Base-by-base conservation (phyloP, 768 basidiomycete genomes). In the Chiua virens region DNA sequence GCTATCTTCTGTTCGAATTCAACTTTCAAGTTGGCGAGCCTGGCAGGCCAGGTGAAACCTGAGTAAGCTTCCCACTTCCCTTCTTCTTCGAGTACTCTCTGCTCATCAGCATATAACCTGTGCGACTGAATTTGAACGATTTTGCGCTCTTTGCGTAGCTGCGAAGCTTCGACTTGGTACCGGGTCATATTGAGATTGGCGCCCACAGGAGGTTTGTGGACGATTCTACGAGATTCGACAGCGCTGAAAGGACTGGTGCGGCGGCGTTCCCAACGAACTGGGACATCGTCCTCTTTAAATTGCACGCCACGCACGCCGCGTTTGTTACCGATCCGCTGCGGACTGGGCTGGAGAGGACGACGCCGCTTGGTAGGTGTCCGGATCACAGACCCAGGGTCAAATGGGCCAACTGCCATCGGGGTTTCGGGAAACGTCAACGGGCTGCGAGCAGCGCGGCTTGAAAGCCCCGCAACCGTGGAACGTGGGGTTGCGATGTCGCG, bases 301-400 rank as follows among this genome's bases (percentile, higher is more conserved):
- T n/a, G n/a, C n/a, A n/a, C n/a, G 40, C 61, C 59, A 1, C 60
- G 53, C 15, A 70, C 14, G 2, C 63, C 69, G 15, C 57, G 60
- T 8, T 5, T 27, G 52, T 64, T 63, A 1, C 69, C 69, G 10
- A 69, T 61, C 17, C 65, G 67, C 5, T 42, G 34, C 5, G 69
- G 67, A 30, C 65, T 69, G 18, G 37, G 59, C 30, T 63, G 60
- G 35, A 70, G 66, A 1, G 64, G 66, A 28, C 23, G 59, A 11
- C 48, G 41, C 25, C 50, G 64, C 58, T 70, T 70, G 17, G 65
- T 38, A 1, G 69, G 68, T 0, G 69, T 71, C 13, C 2, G 47
- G 45, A 68, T 42, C 2, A 69, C 69, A 14, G 68, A 69, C 7
- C 68, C 68, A 1, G 70, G 62, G 15, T 70, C 53, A 25, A 59